Conservation (phyloP, 495 filamentous ascomycete genomes). For the Letharia columbiana region DNA sequence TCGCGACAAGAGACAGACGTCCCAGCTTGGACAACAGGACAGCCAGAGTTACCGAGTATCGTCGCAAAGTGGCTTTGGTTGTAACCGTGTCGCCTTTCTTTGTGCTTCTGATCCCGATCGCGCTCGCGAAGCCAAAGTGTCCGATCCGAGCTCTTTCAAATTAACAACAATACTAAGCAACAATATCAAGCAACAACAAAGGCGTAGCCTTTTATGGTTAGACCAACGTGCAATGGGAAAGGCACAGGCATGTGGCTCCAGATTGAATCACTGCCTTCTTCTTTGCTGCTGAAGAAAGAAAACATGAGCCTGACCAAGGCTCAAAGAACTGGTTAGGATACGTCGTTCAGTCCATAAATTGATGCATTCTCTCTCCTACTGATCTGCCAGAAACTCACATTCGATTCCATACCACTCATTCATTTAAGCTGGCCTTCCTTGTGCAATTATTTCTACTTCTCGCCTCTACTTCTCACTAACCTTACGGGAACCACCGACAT, state of each 20-base stretch:
- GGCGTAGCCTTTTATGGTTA: neutral
- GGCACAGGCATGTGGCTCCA: neutral
- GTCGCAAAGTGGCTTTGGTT: neutral
- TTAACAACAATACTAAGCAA: conserved; percentile 2
- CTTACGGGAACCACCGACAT: neutral
- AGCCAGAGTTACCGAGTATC: neutral
- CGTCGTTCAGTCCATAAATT: neutral
- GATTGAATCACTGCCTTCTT: neutral
- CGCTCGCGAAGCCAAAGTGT: neutral
- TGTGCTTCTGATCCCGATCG: neutral
- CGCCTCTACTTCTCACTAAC: neutral
- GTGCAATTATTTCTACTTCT: neutral
- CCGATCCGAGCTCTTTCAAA: neutral
- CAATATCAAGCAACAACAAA: neutral
- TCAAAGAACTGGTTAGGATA: neutral
- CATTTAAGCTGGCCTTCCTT: neutral
- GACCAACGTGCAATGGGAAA: too few species aligned
- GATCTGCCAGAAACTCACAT: too few species aligned
- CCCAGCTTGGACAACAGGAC: too few species aligned
- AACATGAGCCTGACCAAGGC: neutral
- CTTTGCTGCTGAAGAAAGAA: neutral
- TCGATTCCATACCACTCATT: neutral
- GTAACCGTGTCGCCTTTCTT: neutral
- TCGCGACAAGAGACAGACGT: too few species aligned
- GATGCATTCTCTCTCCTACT: too few species aligned